Evolutionary conservation across 148 eudicot genomes (phyloP).

Genomic region (Vaccinium darrowii): DNA sequence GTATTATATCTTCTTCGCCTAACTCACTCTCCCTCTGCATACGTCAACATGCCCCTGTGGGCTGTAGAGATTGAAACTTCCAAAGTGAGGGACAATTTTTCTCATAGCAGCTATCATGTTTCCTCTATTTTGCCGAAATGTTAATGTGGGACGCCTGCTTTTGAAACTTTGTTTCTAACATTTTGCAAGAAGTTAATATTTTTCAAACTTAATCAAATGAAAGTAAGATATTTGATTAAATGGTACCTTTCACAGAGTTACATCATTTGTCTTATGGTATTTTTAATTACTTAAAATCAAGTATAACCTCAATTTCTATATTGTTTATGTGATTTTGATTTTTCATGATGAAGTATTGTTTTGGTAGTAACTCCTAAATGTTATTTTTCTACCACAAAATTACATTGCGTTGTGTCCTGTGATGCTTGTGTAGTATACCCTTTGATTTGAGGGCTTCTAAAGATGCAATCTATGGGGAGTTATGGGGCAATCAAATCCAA

Average conservation of each 20-base stretch:
- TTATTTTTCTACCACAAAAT: not conserved
- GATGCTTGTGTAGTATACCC: not conserved
- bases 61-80: not conserved
- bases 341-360: not conserved
- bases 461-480: not conserved
- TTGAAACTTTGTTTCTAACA: not conserved
- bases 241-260: not conserved
- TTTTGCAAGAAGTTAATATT: not conserved
- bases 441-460: not conserved
- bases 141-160: not conserved
- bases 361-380: not conserved
- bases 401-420: not conserved
- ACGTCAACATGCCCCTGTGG: not conserved
- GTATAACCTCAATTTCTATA: not conserved
- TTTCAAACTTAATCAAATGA: not conserved
- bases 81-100: not conserved
- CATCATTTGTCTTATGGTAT: not conserved
- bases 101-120: not conserved
- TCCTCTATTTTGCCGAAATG: not conserved
- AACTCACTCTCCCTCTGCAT: not conserved
- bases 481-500: not conserved
- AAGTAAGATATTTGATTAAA: not conserved
- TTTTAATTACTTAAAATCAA: not conserved
- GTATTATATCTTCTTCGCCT: not conserved
- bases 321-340: not conserved